Evolutionary conservation across 768 basidiomycete genomes (phyloP).

Genomic region (Lepiota venenata): DNA sequence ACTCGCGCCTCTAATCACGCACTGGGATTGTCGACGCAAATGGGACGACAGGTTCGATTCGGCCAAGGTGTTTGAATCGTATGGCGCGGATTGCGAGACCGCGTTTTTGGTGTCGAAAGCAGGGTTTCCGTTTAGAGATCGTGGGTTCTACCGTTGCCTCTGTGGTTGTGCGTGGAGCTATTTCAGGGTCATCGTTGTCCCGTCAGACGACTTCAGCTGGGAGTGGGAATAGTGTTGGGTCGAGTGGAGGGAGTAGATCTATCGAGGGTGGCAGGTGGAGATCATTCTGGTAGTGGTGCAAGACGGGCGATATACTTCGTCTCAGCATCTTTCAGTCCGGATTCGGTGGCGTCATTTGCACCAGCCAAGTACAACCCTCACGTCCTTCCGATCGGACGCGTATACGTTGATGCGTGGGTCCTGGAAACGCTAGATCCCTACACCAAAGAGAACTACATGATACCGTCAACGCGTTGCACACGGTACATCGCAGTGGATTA

Average conservation of each 20-base stretch:
- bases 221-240: constrained; percentile 23
- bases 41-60: constrained; percentile 89
- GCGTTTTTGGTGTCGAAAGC: constrained; percentile 71
- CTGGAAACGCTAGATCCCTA: constrained; percentile 96
- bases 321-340: constrained; percentile 76
- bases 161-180: constrained; percentile 59
- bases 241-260: not conserved
- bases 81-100: constrained; percentile 70
- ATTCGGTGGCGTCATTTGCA: constrained; percentile 55
- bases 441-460: constrained; percentile 88
- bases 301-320: constrained; percentile 78
- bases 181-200: constrained; percentile 26
- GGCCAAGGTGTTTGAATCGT: constrained; percentile 68
- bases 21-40: constrained; percentile 65
- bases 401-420: constrained; percentile 93
- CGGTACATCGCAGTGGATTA: constrained; percentile 84
- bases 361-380: constrained; percentile 74
- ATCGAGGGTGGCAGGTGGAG: constrained; percentile 6
- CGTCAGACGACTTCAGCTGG: constrained; percentile 41
- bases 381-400: constrained; percentile 68
- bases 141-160: constrained; percentile 83
- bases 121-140: constrained; percentile 86
- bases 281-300: constrained; percentile 27
- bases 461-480: constrained; percentile 89
- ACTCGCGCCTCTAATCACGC: constrained; percentile 67